Base-by-base conservation (phyloP, 805 yeast genomes). In the Wickerhamomyces mucosus region DNA sequence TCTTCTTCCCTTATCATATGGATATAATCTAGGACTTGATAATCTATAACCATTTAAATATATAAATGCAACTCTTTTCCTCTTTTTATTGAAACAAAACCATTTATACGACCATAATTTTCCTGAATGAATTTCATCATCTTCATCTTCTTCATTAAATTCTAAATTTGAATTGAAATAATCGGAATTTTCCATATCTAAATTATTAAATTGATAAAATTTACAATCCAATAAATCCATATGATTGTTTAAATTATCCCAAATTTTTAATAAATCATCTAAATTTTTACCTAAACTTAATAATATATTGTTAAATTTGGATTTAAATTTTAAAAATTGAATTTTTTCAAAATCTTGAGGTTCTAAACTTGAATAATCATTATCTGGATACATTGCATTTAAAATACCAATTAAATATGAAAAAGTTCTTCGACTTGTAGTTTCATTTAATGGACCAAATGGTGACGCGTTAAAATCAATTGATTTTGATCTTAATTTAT, bases 301-400 rank as follows among this genome's bases (percentile, higher is more conserved):
- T 45, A 89, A 67, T 4, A 88, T 64, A 43, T 84, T 83, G 53
- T 86, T 85, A 48, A 92, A 78, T 33, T 76, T 72, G 19, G 76
- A 65, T 37, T 73, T 72, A 42, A 27, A 18, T 7, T 18, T n/a
- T 18, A 13, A 6, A n/a, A 27, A 18, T 8, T 13, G 15, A n/a
- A 27, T 27, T 16, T 27, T 27, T 13, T 27, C 29, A 13, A 27
- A 27, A 18, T 27, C 16, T 14, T 65, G 65, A 2, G 98, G 98
- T 49, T 83, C 85, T 39, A 92, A 69, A 17, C 79, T 70, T 10
- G 94, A 71, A 47, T 89, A 92, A 51, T 92, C 98, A 49, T 92
- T 95, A 53, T 92, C 98, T 1, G 98, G 97, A 51, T 83, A 89
- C 5, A 94, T 78, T 7, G 94, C 82, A 54, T 92, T 92, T 32